Conservation (phyloP, 495 filamentous ascomycete genomes). For the Aspergillus indologenus region DNA sequence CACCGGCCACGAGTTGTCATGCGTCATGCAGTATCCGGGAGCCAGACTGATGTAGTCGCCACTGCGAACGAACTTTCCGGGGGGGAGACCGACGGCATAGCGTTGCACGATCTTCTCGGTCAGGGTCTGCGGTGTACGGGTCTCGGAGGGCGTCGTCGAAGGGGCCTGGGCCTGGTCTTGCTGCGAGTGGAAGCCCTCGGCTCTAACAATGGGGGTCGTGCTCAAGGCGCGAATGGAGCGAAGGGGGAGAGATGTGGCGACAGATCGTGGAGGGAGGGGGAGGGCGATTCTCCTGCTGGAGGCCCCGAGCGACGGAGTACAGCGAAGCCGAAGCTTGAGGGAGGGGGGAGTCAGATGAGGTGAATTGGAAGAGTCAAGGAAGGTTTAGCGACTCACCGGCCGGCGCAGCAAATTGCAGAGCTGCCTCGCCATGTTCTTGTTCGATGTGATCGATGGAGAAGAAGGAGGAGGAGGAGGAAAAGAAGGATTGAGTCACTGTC, state of each 20-base stretch:
- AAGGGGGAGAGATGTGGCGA: background rate
- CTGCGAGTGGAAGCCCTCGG: conserved; percentile 52
- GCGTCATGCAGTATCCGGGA: conserved; percentile 77
- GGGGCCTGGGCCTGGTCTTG: conserved; percentile 42
- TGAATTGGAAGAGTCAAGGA: background rate
- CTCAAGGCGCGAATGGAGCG: background rate
- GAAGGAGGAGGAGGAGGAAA: background rate
- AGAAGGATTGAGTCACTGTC: background rate
- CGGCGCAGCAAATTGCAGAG: background rate
- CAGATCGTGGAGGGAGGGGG: background rate
- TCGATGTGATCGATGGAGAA: background rate
- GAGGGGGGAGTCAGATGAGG: no score
- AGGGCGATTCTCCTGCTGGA: background rate
- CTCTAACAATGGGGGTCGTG: background rate
- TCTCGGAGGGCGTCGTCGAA: conserved; percentile 42
- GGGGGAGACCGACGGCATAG: conserved; percentile 65
- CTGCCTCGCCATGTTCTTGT: background rate
- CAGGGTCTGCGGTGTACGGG: conserved; percentile 62
- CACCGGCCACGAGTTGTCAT: conserved; percentile 91
- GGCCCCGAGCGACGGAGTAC: background rate
- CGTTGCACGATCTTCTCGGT: conserved; percentile 89
- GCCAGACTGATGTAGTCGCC: conserved; percentile 83
- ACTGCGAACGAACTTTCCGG: conserved; percentile 65
- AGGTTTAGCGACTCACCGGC: background rate
- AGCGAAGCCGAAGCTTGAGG: background rate